phyloP scores from a whole-genome alignment of 306 rosid species.

The Mimosa bimucronata region DNA sequence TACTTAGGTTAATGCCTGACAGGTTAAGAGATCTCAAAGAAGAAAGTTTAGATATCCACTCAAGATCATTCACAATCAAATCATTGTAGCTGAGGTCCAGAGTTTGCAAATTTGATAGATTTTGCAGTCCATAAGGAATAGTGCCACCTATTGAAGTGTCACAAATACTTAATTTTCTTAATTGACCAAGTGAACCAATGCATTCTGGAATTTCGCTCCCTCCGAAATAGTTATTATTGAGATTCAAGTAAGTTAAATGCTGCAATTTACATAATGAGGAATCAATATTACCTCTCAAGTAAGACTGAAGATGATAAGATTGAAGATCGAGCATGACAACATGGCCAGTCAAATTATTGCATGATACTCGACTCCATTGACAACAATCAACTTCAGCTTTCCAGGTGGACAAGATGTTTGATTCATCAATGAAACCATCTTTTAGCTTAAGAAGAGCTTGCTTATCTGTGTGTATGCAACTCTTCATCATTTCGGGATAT shows the following conservation, averaged over 20 bases:
- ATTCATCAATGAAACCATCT: background rate
- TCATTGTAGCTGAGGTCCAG: background rate
- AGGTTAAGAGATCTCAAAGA: too few relatives aligned
- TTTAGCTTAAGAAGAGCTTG: constrained; percentile 28
- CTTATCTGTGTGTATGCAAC: background rate
- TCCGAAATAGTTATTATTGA: background rate
- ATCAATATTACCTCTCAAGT: background rate
- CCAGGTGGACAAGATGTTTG: background rate
- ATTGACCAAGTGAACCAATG: constrained; percentile 19
- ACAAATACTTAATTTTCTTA: constrained; percentile 5
- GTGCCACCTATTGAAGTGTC: background rate
- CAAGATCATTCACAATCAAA: background rate
- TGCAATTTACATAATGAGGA: background rate
- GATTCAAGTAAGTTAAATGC: background rate
- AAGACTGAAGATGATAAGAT: too few relatives aligned
- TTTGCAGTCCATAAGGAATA: constrained; percentile 13
- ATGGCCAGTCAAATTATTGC: background rate
- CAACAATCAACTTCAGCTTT: background rate
- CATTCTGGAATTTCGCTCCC: background rate
- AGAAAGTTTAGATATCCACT: too few relatives aligned
- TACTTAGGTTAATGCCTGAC: background rate
- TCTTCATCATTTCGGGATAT: background rate
- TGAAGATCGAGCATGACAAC: background rate
- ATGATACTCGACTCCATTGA: background rate
- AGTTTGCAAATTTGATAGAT: constrained; percentile 32